Base-by-base conservation (phyloP, 805 yeast genomes). In the Schwanniomyces vanrijiae region DNA sequence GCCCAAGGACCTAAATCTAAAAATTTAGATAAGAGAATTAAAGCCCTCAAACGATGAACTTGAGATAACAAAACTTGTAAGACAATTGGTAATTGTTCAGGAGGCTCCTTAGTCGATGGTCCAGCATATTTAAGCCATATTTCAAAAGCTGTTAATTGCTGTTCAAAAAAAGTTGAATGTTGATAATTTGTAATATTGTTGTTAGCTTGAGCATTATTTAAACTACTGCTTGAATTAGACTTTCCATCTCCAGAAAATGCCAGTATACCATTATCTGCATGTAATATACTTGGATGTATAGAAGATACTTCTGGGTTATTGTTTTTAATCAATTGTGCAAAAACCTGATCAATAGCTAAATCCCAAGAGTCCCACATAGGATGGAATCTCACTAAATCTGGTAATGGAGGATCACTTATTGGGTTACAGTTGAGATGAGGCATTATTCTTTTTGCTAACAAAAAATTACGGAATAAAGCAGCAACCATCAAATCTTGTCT, bases 311-410 rank as follows among this genome's bases (percentile, higher is more conserved):
- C 50, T 2, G 41, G 60, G 5, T 67, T 66, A 20, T 64, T 57
- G 47, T 65, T 68, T 43, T 78, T 78, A 44, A 86, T 75, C 37
- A 86, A 65, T 57, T 86, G 90, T 2, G 88, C 81, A 39, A 94
- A 71, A 3, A 95, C 95, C 61, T 94, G 97, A 62, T 94, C 98
- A 35, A 94, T 85, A 0, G 99, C 97, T 52, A 94, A 73, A 61
- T 94, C 98, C 98, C 99, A 94, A 0, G 97, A 85, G 49, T 90
- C 94, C 99, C 99, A 94, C 88, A 94, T 84, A 4, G 95, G 83
- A 61, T 94, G 97, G 51, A 81, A 79, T 40, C 88, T 82, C 5
- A 84, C 80, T 11, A 82, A 72, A 45, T 90, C 94, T 0, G 99
- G 98, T 33, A 94, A 70, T 8, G 88, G 90, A 1, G 99, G 99